These are phyloP conservation scores for Penicillium capsulatum DNA, from an alignment of 2,329 filamentous ascomycete genomes.

Conservation along the genomic window DNA sequence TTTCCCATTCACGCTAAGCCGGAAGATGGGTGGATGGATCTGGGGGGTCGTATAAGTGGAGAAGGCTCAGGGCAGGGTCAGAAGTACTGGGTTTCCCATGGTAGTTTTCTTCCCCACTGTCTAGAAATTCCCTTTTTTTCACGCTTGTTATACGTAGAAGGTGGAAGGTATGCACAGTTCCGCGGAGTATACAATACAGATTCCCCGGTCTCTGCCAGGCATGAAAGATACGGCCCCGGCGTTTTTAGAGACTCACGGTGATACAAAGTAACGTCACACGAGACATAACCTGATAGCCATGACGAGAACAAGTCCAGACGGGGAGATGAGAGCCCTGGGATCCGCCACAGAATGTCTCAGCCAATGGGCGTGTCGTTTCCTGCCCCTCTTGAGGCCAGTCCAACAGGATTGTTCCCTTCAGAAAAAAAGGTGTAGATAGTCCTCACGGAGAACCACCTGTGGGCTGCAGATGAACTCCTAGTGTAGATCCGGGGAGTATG, in stretches of 20 bases:
- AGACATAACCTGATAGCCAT: constrained; percentile 30
- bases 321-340: constrained; percentile 17
- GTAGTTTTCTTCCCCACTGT: constrained; percentile 2
- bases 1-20: not conserved
- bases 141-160: constrained; percentile 26
- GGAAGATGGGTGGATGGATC: not conserved
- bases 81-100: constrained; percentile 4
- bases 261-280: constrained; percentile 41
- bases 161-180: constrained; percentile 32
- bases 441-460: constrained; percentile 22
- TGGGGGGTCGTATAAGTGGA: not conserved
- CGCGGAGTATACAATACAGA: constrained; percentile 28
- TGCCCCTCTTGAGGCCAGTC: not conserved
- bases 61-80: not conserved
- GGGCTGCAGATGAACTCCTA: constrained; percentile 29
- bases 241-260: constrained; percentile 30
- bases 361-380: constrained; percentile 15
- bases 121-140: too few species aligned
- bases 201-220: constrained; percentile 12
- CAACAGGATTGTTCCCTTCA: not conserved
- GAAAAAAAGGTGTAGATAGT: not conserved
- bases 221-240: constrained; percentile 25
- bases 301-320: constrained; percentile 21
- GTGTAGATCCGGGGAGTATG: constrained; percentile 18
- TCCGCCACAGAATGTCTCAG: constrained; percentile 18